phyloP scores from a whole-genome alignment of 352 stramenopile genomes.

The Globisporangium polare region DNA sequence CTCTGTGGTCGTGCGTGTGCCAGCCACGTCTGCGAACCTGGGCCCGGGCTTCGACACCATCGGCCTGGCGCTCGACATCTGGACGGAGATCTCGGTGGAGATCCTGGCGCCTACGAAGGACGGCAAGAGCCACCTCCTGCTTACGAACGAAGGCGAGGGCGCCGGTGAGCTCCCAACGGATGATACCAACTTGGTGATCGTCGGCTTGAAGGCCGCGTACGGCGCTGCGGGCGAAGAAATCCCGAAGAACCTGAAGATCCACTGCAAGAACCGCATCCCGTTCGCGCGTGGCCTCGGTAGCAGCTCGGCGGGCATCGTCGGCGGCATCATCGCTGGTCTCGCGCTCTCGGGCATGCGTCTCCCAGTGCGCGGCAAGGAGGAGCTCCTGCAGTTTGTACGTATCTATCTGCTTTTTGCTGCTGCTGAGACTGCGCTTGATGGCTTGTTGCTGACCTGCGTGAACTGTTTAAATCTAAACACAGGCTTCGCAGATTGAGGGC shows the following conservation, averaged over 20 bases:
- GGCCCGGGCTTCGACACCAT: conserved; percentile 98
- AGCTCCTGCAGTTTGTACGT: conserved; percentile 92
- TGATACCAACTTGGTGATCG: conserved; percentile 92
- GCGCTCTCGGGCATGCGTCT: conserved; percentile 94
- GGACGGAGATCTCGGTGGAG: conserved; percentile 97
- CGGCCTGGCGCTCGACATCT: conserved; percentile 98
- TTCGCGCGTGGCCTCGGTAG: conserved; percentile 96
- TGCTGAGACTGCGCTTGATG: neutral
- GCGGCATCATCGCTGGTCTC: conserved; percentile 97
- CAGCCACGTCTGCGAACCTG: conserved; percentile 98
- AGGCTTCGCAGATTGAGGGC: conserved; percentile 95
- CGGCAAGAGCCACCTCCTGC: conserved; percentile 83
- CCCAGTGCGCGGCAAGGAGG: conserved; percentile 87
- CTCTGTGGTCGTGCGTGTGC: conserved; percentile 97
- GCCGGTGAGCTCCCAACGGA: conserved; percentile 88
- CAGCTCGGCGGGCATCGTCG: conserved; percentile 98
- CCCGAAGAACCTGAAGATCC: conserved; percentile 92
- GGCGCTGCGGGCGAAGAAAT: conserved; percentile 92
- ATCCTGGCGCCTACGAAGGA: conserved; percentile 43
- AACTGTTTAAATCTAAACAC: neutral
- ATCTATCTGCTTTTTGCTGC: neutral
- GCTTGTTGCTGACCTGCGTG: neutral
- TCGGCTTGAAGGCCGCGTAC: conserved; percentile 95
- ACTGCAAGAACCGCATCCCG: conserved; percentile 97
- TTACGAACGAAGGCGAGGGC: conserved; percentile 97